Conservation (phyloP, 2,329 filamentous ascomycete genomes). For the Diaporthe citri region DNA sequence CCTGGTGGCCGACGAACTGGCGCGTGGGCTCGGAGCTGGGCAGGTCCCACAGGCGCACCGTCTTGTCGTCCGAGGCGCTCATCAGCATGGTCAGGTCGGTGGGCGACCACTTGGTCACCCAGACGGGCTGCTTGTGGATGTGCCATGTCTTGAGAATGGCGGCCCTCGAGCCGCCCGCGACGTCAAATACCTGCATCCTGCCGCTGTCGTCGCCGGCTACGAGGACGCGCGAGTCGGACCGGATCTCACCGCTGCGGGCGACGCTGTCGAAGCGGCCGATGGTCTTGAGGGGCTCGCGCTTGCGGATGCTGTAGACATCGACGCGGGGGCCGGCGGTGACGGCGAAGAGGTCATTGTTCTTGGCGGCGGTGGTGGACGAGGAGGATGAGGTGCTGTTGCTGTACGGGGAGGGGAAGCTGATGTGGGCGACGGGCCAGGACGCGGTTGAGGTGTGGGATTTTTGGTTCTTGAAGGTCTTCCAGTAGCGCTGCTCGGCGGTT, state of each 20-base stretch:
- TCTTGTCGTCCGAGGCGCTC: conserved; percentile 92
- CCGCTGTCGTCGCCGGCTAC: conserved; percentile 93
- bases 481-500: conserved; percentile 95
- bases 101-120: conserved; percentile 92
- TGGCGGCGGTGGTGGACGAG: conserved; percentile 56
- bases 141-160: conserved; percentile 97
- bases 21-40: conserved; percentile 81
- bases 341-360: conserved; percentile 81
- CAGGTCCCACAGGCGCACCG: conserved; percentile 94
- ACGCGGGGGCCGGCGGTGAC: conserved; percentile 95
- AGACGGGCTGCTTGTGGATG: conserved; percentile 93
- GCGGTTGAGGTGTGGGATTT: conserved; percentile 91
- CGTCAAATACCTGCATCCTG: conserved; percentile 94
- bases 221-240: conserved; percentile 88
- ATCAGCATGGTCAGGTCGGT: conserved; percentile 87
- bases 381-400: conserved; percentile 55
- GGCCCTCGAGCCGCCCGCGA: conserved; percentile 73
- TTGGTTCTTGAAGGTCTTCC: conserved; percentile 94
- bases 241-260: conserved; percentile 89
- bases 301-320: conserved; percentile 93
- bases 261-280: conserved; percentile 95
- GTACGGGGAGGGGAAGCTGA: conserved; percentile 74
- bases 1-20: conserved; percentile 87
- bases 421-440: conserved; percentile 89
- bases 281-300: conserved; percentile 91